Conservation (phyloP, 371 early-diverging fungal genomes). For the Mortierella sp. region DNA sequence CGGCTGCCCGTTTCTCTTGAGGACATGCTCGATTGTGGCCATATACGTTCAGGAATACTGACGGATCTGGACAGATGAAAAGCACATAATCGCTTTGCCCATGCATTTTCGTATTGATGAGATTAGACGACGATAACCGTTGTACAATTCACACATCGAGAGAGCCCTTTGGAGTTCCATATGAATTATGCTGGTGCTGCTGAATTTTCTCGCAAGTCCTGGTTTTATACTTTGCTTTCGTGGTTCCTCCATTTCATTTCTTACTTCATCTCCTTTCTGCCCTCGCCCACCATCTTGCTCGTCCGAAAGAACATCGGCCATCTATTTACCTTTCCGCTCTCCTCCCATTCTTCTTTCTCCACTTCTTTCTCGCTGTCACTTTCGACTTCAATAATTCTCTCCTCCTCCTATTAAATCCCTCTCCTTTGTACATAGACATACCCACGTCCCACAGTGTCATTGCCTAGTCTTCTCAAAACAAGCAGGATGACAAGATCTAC, state of each 20-base stretch:
- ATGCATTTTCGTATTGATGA: too few relatives aligned
- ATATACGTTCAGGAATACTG: too few relatives aligned
- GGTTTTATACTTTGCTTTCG: neutral
- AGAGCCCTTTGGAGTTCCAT: neutral
- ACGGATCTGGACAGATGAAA: too few relatives aligned
- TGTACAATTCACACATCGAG: too few relatives aligned
- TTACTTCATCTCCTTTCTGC: neutral
- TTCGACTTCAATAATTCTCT: neutral
- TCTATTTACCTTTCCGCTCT: neutral
- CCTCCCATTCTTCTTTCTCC: slow-evolving; percentile 18
- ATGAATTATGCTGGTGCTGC: neutral
- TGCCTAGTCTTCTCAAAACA: neutral
- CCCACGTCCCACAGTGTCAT: neutral
- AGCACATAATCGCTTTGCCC: too few relatives aligned
- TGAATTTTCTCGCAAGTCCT: neutral
- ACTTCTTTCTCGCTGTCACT: slow-evolving; percentile 5
- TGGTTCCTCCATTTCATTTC: neutral
- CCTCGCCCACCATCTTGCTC: neutral
- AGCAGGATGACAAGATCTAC: slow-evolving; percentile 14
- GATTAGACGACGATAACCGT: too few relatives aligned
- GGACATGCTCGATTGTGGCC: too few relatives aligned
- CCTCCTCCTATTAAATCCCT: neutral
- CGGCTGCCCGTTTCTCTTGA: too few relatives aligned
- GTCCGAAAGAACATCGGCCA: neutral
- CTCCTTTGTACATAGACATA: neutral